Conservation (phyloP, 2,329 filamentous ascomycete species). For the Colletotrichum tanaceti region DNA sequence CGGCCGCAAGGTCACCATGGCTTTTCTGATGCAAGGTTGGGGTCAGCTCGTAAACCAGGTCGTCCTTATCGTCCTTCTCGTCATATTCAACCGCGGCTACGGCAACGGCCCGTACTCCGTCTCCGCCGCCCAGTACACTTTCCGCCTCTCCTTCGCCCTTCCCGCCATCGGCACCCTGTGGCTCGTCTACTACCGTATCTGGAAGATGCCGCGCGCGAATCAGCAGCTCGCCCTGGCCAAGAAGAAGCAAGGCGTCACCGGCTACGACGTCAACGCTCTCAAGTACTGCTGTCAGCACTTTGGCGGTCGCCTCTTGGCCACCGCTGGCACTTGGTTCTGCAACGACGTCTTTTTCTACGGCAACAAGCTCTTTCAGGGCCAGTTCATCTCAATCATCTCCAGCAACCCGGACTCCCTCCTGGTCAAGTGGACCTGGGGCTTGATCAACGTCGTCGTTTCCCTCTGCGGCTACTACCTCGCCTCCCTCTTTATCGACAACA, state of each 20-base stretch:
- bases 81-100: slow-evolving; percentile 73
- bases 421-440: slow-evolving; percentile 90
- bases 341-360: slow-evolving; percentile 99
- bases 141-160: slow-evolving; percentile 91
- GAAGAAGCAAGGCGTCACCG: slow-evolving; percentile 81
- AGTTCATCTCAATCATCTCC: slow-evolving; percentile 88
- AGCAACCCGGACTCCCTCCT: slow-evolving; percentile 78
- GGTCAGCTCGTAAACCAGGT: slow-evolving; percentile 96
- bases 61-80: slow-evolving; percentile 84
- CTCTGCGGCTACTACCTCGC: slow-evolving; percentile 91
- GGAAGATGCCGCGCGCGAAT: slow-evolving; percentile 90
- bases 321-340: slow-evolving; percentile 90
- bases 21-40: slow-evolving; percentile 99
- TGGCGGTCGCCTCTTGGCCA: slow-evolving; percentile 86
- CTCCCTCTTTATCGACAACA: slow-evolving; percentile 91
- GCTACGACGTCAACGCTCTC: slow-evolving; percentile 90
- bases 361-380: slow-evolving; percentile 95
- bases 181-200: slow-evolving; percentile 96
- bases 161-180: slow-evolving; percentile 91
- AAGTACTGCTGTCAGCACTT: slow-evolving; percentile 84
- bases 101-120: slow-evolving; percentile 82
- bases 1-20: slow-evolving; percentile 93
- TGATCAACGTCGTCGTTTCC: slow-evolving; percentile 89
- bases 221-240: slow-evolving; percentile 86
- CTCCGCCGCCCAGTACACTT: slow-evolving; percentile 87